Percentiles rank a stretch among this genome's conserved stretches.
phyloP scores from a whole-genome alignment of 1,139 yeast genomes.

The Nakaseomyces nivariensis region DNA sequence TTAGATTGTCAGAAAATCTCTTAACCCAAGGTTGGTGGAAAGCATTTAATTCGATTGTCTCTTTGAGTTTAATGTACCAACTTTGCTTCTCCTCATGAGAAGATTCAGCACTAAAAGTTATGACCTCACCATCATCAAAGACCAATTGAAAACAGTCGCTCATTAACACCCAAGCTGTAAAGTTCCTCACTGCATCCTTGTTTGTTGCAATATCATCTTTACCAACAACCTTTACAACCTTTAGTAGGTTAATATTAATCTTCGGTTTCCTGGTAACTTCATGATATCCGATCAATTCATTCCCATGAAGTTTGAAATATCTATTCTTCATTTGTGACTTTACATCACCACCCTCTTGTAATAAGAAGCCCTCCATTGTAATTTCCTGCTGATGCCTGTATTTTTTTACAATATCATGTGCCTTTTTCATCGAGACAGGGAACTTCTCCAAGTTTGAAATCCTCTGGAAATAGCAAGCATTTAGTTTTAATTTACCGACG shows the following conservation, averaged over 20 bases:
- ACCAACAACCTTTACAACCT: constrained; percentile 47
- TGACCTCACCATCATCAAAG: constrained; percentile 59
- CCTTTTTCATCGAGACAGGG: constrained; percentile 56
- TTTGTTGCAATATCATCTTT: constrained; percentile 31
- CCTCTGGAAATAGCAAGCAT: constrained; percentile 64
- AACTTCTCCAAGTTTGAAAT: constrained; percentile 45
- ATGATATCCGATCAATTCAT: constrained; percentile 54
- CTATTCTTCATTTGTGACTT: constrained; percentile 44
- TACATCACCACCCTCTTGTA: constrained; percentile 75
- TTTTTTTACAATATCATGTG: constrained; percentile 43
- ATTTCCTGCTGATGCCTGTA: constrained; percentile 34
- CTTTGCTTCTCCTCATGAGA: constrained; percentile 38
- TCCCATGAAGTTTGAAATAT: constrained; percentile 49
- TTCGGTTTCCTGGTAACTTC: constrained; percentile 53
- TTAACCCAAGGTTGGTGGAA: constrained; percentile 67
- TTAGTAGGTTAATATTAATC: constrained; percentile 56
- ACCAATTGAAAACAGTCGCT: constrained; percentile 55
- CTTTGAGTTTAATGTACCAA: constrained; percentile 50
- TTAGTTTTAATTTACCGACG: constrained; percentile 59
- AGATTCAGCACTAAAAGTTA: constrained; percentile 61
- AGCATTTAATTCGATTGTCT: constrained; percentile 42
- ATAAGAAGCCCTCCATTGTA: constrained; percentile 48
- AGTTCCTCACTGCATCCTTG: constrained; percentile 35
- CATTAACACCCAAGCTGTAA: constrained; percentile 53
- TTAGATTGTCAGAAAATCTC: constrained; percentile 6